A percentile compares a stretch with the other conserved stretches of the same genome.
Conservation (phyloP, 225 moss, liverwort and hornwort genomes). For the Rhytidiadelphus loreus region DNA sequence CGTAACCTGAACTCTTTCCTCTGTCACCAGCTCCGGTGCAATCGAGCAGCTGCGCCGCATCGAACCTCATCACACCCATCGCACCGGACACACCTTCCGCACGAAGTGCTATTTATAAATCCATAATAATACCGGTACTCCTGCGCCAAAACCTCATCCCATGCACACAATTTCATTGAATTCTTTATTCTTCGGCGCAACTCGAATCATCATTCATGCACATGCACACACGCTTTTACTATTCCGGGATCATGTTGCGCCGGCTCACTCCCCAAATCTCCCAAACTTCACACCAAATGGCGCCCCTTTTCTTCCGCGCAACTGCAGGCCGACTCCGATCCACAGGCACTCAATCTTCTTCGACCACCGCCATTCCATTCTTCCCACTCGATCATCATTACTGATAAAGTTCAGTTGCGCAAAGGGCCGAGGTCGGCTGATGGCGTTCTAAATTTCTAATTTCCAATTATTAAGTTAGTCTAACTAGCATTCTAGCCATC, state of each 20-base stretch:
- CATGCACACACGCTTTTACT: not conserved
- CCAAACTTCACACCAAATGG: not conserved
- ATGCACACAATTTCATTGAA: not conserved
- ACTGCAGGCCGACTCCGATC: not conserved
- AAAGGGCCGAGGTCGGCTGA: not conserved
- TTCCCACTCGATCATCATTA: not conserved
- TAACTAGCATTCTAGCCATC: not conserved
- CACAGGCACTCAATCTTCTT: not conserved
- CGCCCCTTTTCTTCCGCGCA: not conserved
- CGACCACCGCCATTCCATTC: not conserved
- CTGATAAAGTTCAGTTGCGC: not conserved
- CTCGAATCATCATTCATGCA: not conserved
- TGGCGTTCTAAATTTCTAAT: not conserved
- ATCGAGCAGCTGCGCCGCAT: not conserved
- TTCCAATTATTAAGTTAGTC: too few relatives aligned
- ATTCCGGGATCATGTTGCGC: not conserved
- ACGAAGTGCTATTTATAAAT: not conserved
- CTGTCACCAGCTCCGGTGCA: not conserved
- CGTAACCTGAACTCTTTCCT: not conserved
- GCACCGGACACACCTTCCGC: not conserved
- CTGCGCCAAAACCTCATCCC: not conserved
- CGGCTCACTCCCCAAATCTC: not conserved
- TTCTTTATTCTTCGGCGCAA: not conserved
- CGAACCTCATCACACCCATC: not conserved
- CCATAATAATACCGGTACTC: not conserved